Evolutionary conservation across 2,329 filamentous ascomycete genomes (phyloP).

Genomic region (Fusarium sublunatum): DNA sequence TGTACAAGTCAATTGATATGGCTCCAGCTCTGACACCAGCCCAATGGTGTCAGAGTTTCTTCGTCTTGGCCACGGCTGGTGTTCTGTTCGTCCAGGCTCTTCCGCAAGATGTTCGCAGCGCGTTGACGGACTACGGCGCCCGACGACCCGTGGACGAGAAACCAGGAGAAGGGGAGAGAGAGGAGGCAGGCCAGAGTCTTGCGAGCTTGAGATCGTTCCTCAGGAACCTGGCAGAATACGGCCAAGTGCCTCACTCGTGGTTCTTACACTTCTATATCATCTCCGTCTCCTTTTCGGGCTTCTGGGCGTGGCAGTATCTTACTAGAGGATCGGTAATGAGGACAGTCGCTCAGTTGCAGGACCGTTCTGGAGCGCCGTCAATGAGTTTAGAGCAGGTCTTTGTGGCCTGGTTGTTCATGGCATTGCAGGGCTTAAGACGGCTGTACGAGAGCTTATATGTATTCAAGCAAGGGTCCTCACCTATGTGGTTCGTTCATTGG

Average conservation of each 20-base stretch:
- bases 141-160: slow-evolving; percentile 48
- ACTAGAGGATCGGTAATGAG: slow-evolving; percentile 65
- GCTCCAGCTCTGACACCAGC: slow-evolving; percentile 41
- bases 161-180: slow-evolving; percentile 30
- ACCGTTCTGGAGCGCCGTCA: slow-evolving; percentile 30
- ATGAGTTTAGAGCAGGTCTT: slow-evolving; percentile 72
- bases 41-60: slow-evolving; percentile 59
- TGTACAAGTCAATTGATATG: slow-evolving; percentile 8
- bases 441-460: slow-evolving; percentile 79
- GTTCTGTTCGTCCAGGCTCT: slow-evolving; percentile 58
- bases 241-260: slow-evolving; percentile 85
- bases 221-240: slow-evolving; percentile 47
- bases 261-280: slow-evolving; percentile 88
- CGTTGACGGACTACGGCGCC: slow-evolving; percentile 64
- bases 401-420: slow-evolving; percentile 77
- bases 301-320: slow-evolving; percentile 77
- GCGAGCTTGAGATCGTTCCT: slow-evolving; percentile 46
- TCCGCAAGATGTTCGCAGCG: slow-evolving; percentile 57
- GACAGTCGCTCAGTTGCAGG: slow-evolving; percentile 56
- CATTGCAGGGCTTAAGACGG: slow-evolving; percentile 78
- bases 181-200: slow-evolving; percentile 5
- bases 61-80: slow-evolving; percentile 55
- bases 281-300: slow-evolving; percentile 74
- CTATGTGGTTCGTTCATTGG: slow-evolving; percentile 91
- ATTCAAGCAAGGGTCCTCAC: slow-evolving; percentile 70